A percentile compares a stretch with the other conserved stretches of the same genome.
These are phyloP conservation scores for Acanthamoeba healyi DNA, from an alignment of 208 protist species.

Conservation along the genomic window DNA sequence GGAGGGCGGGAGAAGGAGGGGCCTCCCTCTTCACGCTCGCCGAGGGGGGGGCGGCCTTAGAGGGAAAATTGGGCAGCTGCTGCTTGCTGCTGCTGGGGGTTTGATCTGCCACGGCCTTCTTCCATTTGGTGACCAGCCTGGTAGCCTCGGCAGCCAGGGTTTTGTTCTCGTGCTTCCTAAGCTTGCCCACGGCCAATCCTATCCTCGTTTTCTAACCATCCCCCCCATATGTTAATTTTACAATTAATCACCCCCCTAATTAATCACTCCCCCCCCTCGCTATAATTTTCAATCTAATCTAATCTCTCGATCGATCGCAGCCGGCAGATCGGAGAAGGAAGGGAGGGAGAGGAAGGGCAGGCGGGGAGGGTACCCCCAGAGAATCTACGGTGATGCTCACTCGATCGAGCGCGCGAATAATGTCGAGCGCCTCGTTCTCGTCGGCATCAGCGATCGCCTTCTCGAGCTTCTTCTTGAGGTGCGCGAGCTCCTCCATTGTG, in stretches of 20 bases:
- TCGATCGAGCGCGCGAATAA: neutral
- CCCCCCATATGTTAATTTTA: neutral
- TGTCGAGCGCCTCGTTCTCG: neutral
- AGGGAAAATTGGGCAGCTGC: neutral
- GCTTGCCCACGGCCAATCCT: constrained; percentile 57
- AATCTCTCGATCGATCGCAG: neutral
- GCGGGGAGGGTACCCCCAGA: neutral
- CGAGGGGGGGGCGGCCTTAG: neutral
- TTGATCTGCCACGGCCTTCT: neutral
- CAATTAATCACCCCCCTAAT: too few relatives aligned
- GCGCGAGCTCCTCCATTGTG: constrained; percentile 6
- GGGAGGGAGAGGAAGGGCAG: too few relatives aligned
- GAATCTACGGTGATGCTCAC: neutral
- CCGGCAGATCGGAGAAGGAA: neutral
- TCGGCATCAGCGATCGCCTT: neutral
- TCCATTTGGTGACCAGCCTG: constrained; percentile 19
- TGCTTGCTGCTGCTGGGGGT: neutral
- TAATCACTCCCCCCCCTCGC: too few relatives aligned
- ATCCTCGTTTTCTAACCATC: constrained; percentile 35
- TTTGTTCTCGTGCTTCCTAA: constrained; percentile 46
- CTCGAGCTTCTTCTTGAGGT: neutral
- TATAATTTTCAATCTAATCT: neutral
- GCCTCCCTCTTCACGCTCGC: neutral
- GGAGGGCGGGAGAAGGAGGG: neutral
- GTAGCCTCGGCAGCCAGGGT: neutral